These are phyloP conservation scores for Sistotremastrum suecicum DNA, from an alignment of 768 basidiomycete genomes.

Conservation along the genomic window DNA sequence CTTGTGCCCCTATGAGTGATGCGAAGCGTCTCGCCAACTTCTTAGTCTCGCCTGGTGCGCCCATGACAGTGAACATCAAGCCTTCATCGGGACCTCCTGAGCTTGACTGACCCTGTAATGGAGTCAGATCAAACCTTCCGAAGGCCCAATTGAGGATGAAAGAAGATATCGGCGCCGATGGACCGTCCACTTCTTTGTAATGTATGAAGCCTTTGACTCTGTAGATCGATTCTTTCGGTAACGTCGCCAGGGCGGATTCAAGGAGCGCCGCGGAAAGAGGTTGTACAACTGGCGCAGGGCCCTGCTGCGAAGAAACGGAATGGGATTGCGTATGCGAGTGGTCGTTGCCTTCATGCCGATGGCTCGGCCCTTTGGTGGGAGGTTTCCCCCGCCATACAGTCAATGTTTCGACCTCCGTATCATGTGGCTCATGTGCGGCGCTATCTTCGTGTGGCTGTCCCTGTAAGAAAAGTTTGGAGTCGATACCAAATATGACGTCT, in stretches of 20 bases:
- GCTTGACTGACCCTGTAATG: conserved; percentile 12
- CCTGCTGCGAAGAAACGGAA: not conserved
- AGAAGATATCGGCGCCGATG: conserved; percentile 16
- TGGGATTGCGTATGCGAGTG: conserved; percentile 10
- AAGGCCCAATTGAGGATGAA: conserved; percentile 90
- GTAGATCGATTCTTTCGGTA: conserved; percentile 64
- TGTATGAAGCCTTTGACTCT: conserved; percentile 79
- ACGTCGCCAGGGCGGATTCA: conserved; percentile 27
- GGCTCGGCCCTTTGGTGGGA: not conserved
- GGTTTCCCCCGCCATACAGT: conserved; percentile 38
- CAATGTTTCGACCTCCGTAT: conserved; percentile 78
- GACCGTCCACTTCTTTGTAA: conserved; percentile 13
- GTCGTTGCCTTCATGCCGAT: conserved; percentile 7
- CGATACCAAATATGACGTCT: conserved; percentile 73
- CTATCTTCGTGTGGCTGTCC: conserved; percentile 4
- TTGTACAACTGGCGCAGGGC: not conserved
- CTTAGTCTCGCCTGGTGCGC: conserved; percentile 69
- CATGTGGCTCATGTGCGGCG: conserved; percentile 26
- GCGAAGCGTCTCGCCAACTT: conserved; percentile 43
- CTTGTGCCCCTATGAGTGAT: conserved; percentile 22
- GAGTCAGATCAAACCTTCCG: conserved; percentile 61
- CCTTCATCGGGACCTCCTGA: conserved; percentile 18
- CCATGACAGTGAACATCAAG: conserved; percentile 78
- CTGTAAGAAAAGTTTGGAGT: conserved; percentile 58
- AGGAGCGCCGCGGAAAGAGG: conserved; percentile 21